phyloP scores from a whole-genome alignment of 768 basidiomycete species.

The Gelatoporia subvermispora region DNA sequence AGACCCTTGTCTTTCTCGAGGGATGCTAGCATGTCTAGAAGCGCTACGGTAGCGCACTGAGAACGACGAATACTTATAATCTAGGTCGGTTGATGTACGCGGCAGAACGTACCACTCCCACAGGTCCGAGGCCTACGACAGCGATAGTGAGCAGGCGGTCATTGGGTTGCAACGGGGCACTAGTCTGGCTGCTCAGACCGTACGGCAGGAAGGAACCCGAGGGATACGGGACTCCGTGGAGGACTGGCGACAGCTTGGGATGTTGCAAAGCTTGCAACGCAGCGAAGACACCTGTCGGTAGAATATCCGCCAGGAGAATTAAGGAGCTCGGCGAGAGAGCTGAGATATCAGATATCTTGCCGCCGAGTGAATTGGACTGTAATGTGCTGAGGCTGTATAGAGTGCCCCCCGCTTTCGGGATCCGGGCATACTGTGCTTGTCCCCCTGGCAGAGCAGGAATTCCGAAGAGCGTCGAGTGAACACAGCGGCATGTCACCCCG shows the following conservation, averaged over 20 bases:
- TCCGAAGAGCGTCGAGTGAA: conserved; percentile 59
- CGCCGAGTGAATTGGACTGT: conserved; percentile 7
- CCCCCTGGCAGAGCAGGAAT: conserved; percentile 62
- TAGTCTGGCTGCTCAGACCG: background rate
- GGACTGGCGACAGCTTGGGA: conserved; percentile 59
- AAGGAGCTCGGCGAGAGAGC: conserved; percentile 55
- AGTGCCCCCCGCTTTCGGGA: conserved; percentile 77
- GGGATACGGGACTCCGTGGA: conserved; percentile 61
- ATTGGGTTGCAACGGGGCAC: conserved; percentile 32
- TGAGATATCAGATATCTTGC: conserved; percentile 18
- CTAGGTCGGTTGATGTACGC: background rate
- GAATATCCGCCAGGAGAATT: conserved; percentile 70
- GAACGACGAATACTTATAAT: background rate
- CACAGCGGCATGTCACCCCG: conserved; percentile 70
- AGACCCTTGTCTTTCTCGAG: conserved; percentile 24
- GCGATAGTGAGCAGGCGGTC: conserved; percentile 58
- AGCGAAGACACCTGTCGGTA: conserved; percentile 78
- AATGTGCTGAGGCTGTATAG: conserved; percentile 52
- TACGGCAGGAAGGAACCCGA: conserved; percentile 12
- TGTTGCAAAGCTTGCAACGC: conserved; percentile 68
- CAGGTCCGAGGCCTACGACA: conserved; percentile 73
- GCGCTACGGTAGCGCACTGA: conserved; percentile 56
- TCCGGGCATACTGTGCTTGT: conserved; percentile 75
- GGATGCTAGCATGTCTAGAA: conserved; percentile 55
- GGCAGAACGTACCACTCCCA: conserved; percentile 52